Evolutionary conservation across 768 basidiomycete species (phyloP).

Genomic region (Boletus patriciae): DNA sequence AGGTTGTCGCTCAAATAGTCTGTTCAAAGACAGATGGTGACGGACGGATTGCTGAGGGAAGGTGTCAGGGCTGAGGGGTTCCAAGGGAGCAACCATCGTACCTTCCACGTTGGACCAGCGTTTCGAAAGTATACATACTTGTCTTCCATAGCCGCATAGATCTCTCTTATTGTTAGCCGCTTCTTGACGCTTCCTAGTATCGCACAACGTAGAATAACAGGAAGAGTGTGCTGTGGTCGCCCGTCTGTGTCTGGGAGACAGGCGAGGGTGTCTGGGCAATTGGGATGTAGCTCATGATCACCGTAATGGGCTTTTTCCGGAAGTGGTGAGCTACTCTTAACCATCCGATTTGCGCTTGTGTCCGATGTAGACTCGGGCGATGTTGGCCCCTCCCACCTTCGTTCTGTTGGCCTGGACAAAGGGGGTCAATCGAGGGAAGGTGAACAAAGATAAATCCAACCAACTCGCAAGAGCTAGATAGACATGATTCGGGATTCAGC

Average conservation of each 20-base stretch:
- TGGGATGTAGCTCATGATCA: constrained; percentile 64
- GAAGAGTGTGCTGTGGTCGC: constrained; percentile 80
- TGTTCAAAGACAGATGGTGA: constrained; percentile 80
- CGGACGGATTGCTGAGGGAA: constrained; percentile 76
- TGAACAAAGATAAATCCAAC: constrained; percentile 20
- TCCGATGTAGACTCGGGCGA: constrained; percentile 40
- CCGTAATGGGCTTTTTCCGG: constrained; percentile 29
- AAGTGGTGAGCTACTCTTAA: constrained; percentile 18
- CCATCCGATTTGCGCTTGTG: constrained; percentile 31
- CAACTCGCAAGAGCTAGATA: constrained; percentile 43
- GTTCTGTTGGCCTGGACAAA: constrained; percentile 31
- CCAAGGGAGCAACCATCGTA: constrained; percentile 29
- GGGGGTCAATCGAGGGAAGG: constrained; percentile 20
- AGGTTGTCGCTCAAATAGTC: constrained; percentile 78
- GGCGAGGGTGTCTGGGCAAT: constrained; percentile 74
- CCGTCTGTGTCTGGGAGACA: constrained; percentile 80
- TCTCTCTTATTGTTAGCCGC: constrained; percentile 79
- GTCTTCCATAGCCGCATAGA: constrained; percentile 83
- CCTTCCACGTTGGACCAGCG: constrained; percentile 86
- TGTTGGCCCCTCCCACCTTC: constrained; percentile 27
- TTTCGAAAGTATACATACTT: constrained; percentile 82
- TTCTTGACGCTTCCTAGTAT: constrained; percentile 76
- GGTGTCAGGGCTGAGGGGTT: constrained; percentile 2
- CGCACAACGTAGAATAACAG: constrained; percentile 81
- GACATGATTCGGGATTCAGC: constrained; percentile 52